Conservation (phyloP, 768 basidiomycete species). For the Mycena galopus region DNA sequence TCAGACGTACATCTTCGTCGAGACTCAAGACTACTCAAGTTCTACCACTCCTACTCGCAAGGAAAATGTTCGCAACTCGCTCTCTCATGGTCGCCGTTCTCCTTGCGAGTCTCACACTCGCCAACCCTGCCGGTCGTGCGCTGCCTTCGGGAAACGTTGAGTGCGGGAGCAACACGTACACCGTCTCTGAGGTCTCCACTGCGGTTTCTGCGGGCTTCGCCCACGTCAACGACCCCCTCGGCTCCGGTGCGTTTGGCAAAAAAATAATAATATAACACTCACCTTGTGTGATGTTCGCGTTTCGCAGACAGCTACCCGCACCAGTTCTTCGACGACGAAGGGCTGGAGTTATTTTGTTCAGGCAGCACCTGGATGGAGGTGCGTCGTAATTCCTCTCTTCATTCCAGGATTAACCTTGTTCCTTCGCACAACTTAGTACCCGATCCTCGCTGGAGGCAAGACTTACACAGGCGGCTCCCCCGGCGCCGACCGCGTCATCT, state of each 20-base stretch:
- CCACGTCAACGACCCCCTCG: conserved; percentile 36
- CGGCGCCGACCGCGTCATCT: conserved; percentile 43
- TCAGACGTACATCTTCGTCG: not conserved
- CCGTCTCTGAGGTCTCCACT: conserved; percentile 34
- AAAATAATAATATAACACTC: too few species aligned
- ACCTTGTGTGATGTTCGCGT: too few species aligned
- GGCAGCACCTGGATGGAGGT: conserved; percentile 37
- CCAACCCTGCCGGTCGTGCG: conserved; percentile 28
- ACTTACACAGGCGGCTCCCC: conserved; percentile 40
- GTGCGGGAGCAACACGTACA: conserved; percentile 38
- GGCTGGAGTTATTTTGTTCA: conserved; percentile 37
- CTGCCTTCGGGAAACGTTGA: conserved; percentile 38
- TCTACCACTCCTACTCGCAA: too few species aligned
- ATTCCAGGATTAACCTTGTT: not conserved
- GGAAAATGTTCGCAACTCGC: conserved; percentile 19
- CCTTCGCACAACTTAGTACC: conserved; percentile 26
- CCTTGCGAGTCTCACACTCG: conserved; percentile 20
- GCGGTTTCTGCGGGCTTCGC: conserved; percentile 32
- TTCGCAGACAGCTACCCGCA: conserved; percentile 41
- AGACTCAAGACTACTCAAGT: too few species aligned
- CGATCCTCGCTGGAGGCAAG: conserved; percentile 34
- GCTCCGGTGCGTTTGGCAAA: conserved; percentile 25
- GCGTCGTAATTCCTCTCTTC: not conserved
- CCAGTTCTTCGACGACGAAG: conserved; percentile 38
- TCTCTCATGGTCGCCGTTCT: conserved; percentile 9